A percentile compares a stretch with the other conserved stretches of the same genome.
These are phyloP conservation scores for Phytophthora pini DNA, from an alignment of 352 stramenopile genomes.

Conservation along the genomic window DNA sequence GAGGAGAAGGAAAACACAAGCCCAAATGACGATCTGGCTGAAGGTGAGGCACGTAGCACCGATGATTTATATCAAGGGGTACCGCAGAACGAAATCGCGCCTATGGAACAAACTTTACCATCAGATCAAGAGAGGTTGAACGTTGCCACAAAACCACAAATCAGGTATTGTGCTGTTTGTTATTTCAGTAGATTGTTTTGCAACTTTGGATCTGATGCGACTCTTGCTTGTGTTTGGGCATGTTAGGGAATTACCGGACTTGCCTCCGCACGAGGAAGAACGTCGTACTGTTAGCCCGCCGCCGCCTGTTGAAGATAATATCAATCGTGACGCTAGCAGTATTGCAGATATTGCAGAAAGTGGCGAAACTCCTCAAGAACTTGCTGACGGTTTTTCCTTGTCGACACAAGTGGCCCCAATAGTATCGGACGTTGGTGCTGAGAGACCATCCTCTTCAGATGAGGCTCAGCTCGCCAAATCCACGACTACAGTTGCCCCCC, in stretches of 20 bases:
- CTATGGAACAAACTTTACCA: slow-evolving; percentile 3
- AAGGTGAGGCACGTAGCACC: background rate
- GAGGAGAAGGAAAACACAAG: slow-evolving; percentile 5
- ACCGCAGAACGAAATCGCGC: slow-evolving; percentile 15
- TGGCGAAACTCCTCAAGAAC: background rate
- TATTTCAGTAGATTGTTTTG: too few species aligned
- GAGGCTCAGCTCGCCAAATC: background rate
- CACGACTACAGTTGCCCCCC: background rate
- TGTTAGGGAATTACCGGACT: slow-evolving; percentile 16
- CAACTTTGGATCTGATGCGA: too few species aligned
- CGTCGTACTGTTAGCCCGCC: slow-evolving; percentile 17
- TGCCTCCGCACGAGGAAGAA: background rate
- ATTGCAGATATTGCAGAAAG: background rate
- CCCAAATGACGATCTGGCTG: background rate
- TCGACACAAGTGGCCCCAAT: background rate
- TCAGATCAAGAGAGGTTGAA: background rate
- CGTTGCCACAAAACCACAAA: background rate
- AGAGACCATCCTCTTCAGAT: background rate
- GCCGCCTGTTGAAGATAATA: slow-evolving; percentile 1
- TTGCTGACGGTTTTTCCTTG: too few species aligned
- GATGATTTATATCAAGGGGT: slow-evolving; percentile 4
- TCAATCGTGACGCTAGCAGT: background rate
- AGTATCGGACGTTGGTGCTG: background rate
- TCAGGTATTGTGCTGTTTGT: too few species aligned
- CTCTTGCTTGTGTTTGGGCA: background rate